Evolutionary conservation across 441 rosid species (phyloP), one percentile per base, ranked within the genome.

Genomic region (Arabidopsis hybrid): DNA sequence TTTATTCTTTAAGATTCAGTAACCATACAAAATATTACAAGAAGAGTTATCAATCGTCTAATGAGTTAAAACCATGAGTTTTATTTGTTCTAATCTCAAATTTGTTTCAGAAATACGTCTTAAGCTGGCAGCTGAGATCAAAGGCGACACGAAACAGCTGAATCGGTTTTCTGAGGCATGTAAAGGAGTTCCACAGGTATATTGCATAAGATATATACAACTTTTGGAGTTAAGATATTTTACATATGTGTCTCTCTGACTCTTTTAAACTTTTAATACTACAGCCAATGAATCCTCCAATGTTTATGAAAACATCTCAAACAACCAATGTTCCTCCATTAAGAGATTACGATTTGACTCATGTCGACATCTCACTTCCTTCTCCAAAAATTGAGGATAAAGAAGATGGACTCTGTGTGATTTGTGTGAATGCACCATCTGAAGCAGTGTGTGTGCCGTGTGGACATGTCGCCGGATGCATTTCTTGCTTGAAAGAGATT

Each of bases 381-480:
- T 57, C 61, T 52, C 63, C 76, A 74, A 51, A 76, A 7, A 76
- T 52, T 45, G 82, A 82, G 72, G 78, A 65, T 83, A 86, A 81
- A 69, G 89, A 76, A 66, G 88, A 83, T 35, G 78, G 90, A 36
- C 58, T 82, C 6, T 95, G 98, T 76, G 85, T 83, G 14, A 83
- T 91, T 65, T 91, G 99, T 81, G 81, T 87, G 81, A 96, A 95
- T 78, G 96, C 99, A 73, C 90, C 93, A 1, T 81, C 89, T 10
- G 91, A 95, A 78, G 98, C 95, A 11, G 99, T 87, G 9, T 95
- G 97, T 50, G 85, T 91, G 12, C 99, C 98, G 5, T 95, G 99
- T 58, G 99, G 99, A 38, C 99, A 95, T 80, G 92, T 92, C 79
- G 95, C 90, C 0, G 99, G 97, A 31, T 95, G 99, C 74, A 85